Percentiles rank a stretch among this genome's conserved stretches.
These are phyloP conservation scores for Blastomyces gilchristii DNA, from an alignment of 2,329 filamentous ascomycete species.

Conservation along the genomic window DNA sequence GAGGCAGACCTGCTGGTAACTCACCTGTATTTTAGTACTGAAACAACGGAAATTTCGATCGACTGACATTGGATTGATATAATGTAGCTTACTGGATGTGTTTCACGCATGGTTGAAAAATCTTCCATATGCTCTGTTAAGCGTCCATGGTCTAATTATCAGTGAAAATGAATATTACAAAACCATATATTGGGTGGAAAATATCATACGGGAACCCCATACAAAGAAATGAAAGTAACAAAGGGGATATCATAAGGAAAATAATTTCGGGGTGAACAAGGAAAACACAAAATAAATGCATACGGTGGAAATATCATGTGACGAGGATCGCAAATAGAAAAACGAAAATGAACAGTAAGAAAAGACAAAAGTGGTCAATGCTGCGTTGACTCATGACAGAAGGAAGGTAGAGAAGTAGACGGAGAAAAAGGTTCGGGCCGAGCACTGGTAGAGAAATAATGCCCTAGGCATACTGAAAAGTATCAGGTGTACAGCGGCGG, in stretches of 20 bases:
- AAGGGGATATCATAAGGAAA: constrained; percentile 36
- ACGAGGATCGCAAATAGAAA: constrained; percentile 18
- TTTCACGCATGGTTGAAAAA: background rate
- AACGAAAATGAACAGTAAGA: constrained; percentile 13
- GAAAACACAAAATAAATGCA: constrained; percentile 17
- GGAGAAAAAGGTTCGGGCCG: background rate
- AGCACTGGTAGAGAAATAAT: background rate
- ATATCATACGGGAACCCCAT: constrained; percentile 4
- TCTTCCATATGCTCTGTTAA: background rate
- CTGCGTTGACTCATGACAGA: constrained; percentile 9
- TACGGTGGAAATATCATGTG: constrained; percentile 17
- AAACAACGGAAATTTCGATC: background rate
- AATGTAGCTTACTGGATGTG: background rate
- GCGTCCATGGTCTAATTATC: constrained; percentile 7
- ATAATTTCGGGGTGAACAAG: constrained; percentile 1
- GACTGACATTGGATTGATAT: background rate
- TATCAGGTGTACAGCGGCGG: background rate
- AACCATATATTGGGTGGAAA: constrained; percentile 6
- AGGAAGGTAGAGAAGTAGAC: background rate
- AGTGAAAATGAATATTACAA: constrained; percentile 15
- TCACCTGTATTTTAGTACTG: background rate
- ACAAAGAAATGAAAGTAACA: constrained; percentile 21
- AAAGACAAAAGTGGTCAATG: constrained; percentile 9
- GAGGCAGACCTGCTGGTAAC: background rate
- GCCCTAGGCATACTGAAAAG: background rate